Conservation (phyloP, 176 grass and related monocot species). For the Otatea glauca region DNA sequence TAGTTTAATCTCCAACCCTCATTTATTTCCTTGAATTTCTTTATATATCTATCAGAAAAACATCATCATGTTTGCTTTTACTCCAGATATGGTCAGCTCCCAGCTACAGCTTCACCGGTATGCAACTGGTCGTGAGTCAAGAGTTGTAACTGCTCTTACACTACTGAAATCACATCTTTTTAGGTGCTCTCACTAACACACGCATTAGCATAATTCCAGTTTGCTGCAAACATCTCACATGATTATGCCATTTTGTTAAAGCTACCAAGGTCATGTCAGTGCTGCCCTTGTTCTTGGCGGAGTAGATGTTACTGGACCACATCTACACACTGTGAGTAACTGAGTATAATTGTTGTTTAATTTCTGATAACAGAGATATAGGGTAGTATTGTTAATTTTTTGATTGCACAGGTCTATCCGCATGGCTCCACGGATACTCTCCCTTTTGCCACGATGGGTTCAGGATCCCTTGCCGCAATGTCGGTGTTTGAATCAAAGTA, state of each 20-base stretch:
- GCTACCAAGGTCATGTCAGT: slow-evolving; percentile 90
- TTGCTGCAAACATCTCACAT: slow-evolving; percentile 12
- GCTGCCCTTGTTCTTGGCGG: slow-evolving; percentile 89
- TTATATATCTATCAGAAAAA: neutral
- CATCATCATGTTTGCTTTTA: slow-evolving; percentile 29
- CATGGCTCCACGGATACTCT: slow-evolving; percentile 96
- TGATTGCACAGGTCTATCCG: slow-evolving; percentile 72
- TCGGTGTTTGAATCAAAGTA: slow-evolving; percentile 86
- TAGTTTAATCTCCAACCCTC: neutral
- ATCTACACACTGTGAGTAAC: slow-evolving; percentile 85
- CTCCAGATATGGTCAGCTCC: slow-evolving; percentile 93
- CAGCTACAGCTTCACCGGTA: slow-evolving; percentile 93
- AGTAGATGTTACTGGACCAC: slow-evolving; percentile 87
- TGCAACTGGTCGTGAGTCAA: slow-evolving; percentile 89
- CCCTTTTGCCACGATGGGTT: slow-evolving; percentile 99
- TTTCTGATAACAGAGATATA: slow-evolving; percentile 2
- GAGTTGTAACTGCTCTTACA: slow-evolving; percentile 87
- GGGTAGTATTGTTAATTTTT: slow-evolving; percentile 16
- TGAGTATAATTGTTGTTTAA: slow-evolving; percentile 10
- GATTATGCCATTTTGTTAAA: slow-evolving; percentile 31
- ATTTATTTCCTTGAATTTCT: slow-evolving; percentile 33
- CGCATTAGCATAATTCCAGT: neutral
- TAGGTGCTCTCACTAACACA: slow-evolving; percentile 46
- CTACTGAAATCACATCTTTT: slow-evolving; percentile 94
- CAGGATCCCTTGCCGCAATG: slow-evolving; percentile 98